phyloP scores from a whole-genome alignment of 768 basidiomycete genomes.

The Serpula lacrymans region DNA sequence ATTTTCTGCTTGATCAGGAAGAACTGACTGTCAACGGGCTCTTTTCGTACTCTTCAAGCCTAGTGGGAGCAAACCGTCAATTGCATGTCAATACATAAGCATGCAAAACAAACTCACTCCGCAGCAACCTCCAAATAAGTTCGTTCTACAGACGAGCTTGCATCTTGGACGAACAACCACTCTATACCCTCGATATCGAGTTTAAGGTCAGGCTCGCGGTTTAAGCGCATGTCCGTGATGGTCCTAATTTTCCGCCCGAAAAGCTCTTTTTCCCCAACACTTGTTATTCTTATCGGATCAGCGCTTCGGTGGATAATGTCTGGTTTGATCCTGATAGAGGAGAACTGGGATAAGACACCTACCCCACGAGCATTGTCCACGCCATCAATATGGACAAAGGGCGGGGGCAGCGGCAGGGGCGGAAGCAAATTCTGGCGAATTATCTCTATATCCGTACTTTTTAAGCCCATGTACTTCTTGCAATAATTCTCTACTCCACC shows the following conservation, averaged over 20 bases:
- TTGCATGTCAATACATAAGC: background rate
- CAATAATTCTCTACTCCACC: slow-evolving; percentile 36
- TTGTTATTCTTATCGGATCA: slow-evolving; percentile 33
- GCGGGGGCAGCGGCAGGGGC: no score
- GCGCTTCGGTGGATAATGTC: slow-evolving; percentile 37
- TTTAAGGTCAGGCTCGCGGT: slow-evolving; percentile 26
- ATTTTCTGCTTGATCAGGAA: no score
- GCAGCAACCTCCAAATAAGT: slow-evolving; percentile 19
- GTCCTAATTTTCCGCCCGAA: slow-evolving; percentile 30
- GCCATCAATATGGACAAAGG: slow-evolving; percentile 39
- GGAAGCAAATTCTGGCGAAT: slow-evolving; percentile 16
- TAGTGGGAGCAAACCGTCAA: slow-evolving; percentile 7
- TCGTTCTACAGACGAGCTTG: slow-evolving; percentile 26
- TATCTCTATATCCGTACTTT: slow-evolving; percentile 25
- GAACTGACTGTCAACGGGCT: slow-evolving; percentile 15
- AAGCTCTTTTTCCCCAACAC: slow-evolving; percentile 31
- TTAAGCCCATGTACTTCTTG: slow-evolving; percentile 25
- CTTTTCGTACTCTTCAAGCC: slow-evolving; percentile 29
- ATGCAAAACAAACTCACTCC: no score
- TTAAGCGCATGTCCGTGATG: slow-evolving; percentile 39
- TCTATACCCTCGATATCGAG: slow-evolving; percentile 30
- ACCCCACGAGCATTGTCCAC: slow-evolving; percentile 37
- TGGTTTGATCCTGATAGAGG: slow-evolving; percentile 21
- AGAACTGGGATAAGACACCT: slow-evolving; percentile 20
- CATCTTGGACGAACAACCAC: slow-evolving; percentile 25